These are phyloP conservation scores for Alternaria sp. DNA, from an alignment of 2,329 filamentous ascomycete species.

Conservation along the genomic window DNA sequence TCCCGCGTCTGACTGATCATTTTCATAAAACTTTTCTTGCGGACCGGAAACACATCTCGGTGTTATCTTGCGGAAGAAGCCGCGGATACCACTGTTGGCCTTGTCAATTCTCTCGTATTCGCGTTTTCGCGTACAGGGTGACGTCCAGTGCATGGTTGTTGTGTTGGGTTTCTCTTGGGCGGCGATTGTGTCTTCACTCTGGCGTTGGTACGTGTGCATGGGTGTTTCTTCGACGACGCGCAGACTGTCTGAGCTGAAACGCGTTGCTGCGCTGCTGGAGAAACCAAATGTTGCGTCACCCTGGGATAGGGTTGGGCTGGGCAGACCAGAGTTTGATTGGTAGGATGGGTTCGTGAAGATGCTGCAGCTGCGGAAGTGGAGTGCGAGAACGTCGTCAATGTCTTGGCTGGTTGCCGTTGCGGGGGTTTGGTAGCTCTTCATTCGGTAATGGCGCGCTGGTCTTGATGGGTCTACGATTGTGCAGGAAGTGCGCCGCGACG, in stretches of 20 bases:
- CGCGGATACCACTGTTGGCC: constrained; percentile 50
- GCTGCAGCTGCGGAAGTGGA: constrained; percentile 52
- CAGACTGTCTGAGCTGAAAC: constrained; percentile 33
- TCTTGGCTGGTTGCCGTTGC: constrained; percentile 40
- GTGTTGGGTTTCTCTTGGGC: constrained; percentile 33
- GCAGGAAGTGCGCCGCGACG: constrained; percentile 47
- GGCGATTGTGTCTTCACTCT: neutral
- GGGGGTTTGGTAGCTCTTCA: constrained; percentile 45
- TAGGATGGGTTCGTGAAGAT: constrained; percentile 47
- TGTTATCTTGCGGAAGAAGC: constrained; percentile 42
- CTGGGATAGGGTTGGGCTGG: constrained; percentile 36
- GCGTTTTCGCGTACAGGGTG: constrained; percentile 44
- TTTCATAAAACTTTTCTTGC: constrained; percentile 49
- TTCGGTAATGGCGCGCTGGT: constrained; percentile 47
- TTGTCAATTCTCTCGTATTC: constrained; percentile 52
- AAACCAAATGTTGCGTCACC: constrained; percentile 20
- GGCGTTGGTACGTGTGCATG: constrained; percentile 16
- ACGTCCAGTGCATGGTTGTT: constrained; percentile 52
- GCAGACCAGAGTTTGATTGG: constrained; percentile 32
- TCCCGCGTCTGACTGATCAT: constrained; percentile 46
- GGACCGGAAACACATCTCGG: constrained; percentile 48
- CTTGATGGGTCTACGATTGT: constrained; percentile 48
- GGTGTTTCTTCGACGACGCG: constrained; percentile 20
- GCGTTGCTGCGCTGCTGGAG: constrained; percentile 18
- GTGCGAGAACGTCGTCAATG: constrained; percentile 51